Evolutionary conservation across 257 asterid genomes (phyloP), one percentile per base, ranked within the genome.

Genomic region (Nemophila menziesii): DNA sequence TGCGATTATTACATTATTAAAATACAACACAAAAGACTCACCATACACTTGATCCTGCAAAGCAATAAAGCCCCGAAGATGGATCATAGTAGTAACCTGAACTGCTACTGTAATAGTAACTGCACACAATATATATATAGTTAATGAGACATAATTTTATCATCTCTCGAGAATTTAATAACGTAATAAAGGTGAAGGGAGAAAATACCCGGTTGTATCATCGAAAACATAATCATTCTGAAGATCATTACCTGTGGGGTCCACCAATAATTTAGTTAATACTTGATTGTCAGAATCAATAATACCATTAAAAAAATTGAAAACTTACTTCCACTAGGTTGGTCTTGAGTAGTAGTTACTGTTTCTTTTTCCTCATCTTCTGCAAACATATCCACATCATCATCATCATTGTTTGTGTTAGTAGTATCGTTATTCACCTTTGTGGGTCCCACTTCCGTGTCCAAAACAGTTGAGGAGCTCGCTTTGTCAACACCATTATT

Each of bases 81-180:
- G 99, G 86, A 59, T 90, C 99, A 18, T 90, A 90, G 47, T 85
- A 90, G 61, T 90, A 82, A 41, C 99, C 99, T 60, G 57, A 72
- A 56, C 73, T 86, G 86, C 83, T 69, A 54, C 85, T 90, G 63
- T 90, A 90, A 67, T 90, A 90, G 69, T 85, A 90, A 44, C 95
- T 89, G 86, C 44, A 40, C 34, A 52, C 11, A 23, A 42, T 4
- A 45, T 14, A 21, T 15, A 17, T 29, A 29, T 1, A 29, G 1
- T n/a, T n/a, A n/a, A n/a, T n/a, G n/a, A n/a, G n/a, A n/a, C n/a
- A n/a, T n/a, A n/a, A 37, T 0, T 12, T 37, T 37, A 37, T 13
- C 41, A 37, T n/a, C 43, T 38, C 0, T 20, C 17, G 43, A 14
- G 18, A 2, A 38, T 2, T 8, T 41, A 54, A 13, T 24, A n/a